A percentile compares a stretch with the other conserved stretches of the same genome.
Evolutionary conservation across 441 rosid species (phyloP).

Genomic region (Eutrema salsugineum): DNA sequence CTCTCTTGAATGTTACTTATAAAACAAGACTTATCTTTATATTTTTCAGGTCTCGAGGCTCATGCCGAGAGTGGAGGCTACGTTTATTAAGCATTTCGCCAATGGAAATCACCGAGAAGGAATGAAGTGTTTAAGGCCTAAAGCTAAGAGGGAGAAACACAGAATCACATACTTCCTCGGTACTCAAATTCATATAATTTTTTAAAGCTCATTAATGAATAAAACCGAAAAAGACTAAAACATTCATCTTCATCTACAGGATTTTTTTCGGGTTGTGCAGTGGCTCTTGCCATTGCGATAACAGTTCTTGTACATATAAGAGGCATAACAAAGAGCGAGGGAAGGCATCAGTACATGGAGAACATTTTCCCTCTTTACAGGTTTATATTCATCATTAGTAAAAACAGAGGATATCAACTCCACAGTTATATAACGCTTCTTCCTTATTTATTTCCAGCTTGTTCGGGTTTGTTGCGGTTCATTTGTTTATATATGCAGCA

Average conservation of each 20-base stretch:
- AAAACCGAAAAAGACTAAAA: no score
- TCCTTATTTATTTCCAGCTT: slow-evolving; percentile 39
- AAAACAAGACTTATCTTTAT: neutral
- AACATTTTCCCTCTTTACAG: slow-evolving; percentile 82
- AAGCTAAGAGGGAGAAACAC: slow-evolving; percentile 58
- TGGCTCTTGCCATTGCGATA: slow-evolving; percentile 57
- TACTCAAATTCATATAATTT: slow-evolving; percentile 9
- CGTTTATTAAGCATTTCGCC: slow-evolving; percentile 65
- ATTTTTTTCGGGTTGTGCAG: slow-evolving; percentile 59
- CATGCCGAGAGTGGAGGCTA: slow-evolving; percentile 53
- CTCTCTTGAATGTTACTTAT: neutral
- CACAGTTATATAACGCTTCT: neutral
- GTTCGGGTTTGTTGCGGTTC: slow-evolving; percentile 64
- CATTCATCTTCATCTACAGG: slow-evolving; percentile 39
- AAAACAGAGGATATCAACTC: neutral
- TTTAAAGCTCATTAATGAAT: no score
- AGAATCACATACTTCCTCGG: slow-evolving; percentile 64
- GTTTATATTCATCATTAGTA: slow-evolving; percentile 12
- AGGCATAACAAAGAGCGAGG: slow-evolving; percentile 41
- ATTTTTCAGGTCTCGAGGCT: slow-evolving; percentile 50
- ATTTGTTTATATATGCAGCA: slow-evolving; percentile 57
- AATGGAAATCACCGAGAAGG: slow-evolving; percentile 76
- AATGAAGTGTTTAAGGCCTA: slow-evolving; percentile 56
- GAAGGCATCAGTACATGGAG: slow-evolving; percentile 56
- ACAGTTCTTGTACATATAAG: slow-evolving; percentile 51